A percentile compares a stretch with the other conserved stretches of the same genome.
Evolutionary conservation across 2,329 filamentous ascomycete species (phyloP).

Genomic region (Chaetomium strumarium): DNA sequence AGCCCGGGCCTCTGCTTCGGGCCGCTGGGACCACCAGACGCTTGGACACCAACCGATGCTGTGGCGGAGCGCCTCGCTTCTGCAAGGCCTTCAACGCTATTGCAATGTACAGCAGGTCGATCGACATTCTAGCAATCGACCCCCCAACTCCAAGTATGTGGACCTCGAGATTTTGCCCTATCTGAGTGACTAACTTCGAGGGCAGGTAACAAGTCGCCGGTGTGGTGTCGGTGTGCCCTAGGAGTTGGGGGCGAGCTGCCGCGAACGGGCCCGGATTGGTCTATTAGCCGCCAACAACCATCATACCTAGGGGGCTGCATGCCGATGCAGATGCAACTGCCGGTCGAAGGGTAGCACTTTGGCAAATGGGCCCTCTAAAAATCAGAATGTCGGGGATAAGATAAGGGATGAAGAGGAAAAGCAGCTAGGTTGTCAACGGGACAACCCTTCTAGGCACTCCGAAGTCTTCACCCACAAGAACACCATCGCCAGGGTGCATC

Average conservation of each 20-base stretch:
- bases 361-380: no score
- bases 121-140: not conserved
- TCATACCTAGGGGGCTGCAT: not conserved
- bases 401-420: no score
- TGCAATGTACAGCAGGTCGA: not conserved
- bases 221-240: not conserved
- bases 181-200: no score
- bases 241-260: not conserved
- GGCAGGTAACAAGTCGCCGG: no score
- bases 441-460: no score
- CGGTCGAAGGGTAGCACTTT: not conserved
- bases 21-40: not conserved
- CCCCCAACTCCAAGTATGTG: no score
- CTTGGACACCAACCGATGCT: not conserved
- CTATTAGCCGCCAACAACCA: conserved; percentile 1
- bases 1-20: conserved; percentile 4
- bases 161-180: no score
- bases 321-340: conserved; percentile 1
- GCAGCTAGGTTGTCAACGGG: not conserved
- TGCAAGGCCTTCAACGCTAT: not conserved
- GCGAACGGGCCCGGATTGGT: conserved; percentile 1
- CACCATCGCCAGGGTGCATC: not conserved
- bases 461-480: not conserved
- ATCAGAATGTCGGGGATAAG: no score
- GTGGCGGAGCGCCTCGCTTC: conserved; percentile 1